These are phyloP conservation scores for Imleria badia DNA, from an alignment of 768 basidiomycete genomes.

Conservation along the genomic window DNA sequence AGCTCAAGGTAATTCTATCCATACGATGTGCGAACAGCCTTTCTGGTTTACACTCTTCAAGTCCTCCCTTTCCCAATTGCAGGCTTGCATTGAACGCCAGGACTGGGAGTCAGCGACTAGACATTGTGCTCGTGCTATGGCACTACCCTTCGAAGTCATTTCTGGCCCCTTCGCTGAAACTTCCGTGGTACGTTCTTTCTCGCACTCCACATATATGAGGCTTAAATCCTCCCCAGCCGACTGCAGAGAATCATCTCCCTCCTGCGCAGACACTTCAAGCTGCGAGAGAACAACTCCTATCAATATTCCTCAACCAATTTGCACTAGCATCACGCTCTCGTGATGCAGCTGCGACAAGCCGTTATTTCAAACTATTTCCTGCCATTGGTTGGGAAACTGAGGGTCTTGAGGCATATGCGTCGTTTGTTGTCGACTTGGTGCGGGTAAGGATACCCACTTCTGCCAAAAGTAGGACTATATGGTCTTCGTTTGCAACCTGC, in stretches of 20 bases:
- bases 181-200: conserved; percentile 67
- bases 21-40: conserved; percentile 22
- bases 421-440: conserved; percentile 90
- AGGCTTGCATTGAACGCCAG: conserved; percentile 65
- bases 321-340: conserved; percentile 75
- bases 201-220: not conserved
- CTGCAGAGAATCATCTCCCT: conserved; percentile 81
- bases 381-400: conserved; percentile 92
- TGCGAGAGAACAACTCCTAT: conserved; percentile 71
- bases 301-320: conserved; percentile 79
- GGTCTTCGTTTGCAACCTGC: conserved; percentile 5
- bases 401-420: conserved; percentile 88
- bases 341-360: conserved; percentile 83
- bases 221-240: conserved; percentile 59
- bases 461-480: conserved; percentile 64
- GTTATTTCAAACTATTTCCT: conserved; percentile 97
- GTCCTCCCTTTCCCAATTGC: conserved; percentile 60
- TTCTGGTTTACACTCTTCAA: conserved; percentile 36
- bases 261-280: conserved; percentile 80
- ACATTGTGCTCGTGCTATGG: conserved; percentile 89
- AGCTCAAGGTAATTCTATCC: conserved; percentile 70
- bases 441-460: conserved; percentile 73
- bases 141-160: conserved; percentile 73
- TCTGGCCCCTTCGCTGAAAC: conserved; percentile 83
- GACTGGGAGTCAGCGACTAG: conserved; percentile 97